These are phyloP conservation scores for Gloeopeniophorella convolvens DNA, from an alignment of 768 basidiomycete genomes.

Conservation along the genomic window DNA sequence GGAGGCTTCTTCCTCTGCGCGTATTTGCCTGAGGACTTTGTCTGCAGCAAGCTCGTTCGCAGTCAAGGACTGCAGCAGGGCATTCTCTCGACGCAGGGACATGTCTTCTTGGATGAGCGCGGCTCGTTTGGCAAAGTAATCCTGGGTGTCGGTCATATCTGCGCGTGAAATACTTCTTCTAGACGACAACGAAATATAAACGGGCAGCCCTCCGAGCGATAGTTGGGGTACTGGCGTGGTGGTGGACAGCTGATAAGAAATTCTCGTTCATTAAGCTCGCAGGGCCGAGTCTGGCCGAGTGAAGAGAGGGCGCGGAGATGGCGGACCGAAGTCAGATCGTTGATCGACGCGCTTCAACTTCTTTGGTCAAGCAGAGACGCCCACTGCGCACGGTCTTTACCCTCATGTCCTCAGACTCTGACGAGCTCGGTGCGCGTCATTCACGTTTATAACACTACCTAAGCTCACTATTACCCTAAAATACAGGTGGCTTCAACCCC, in stretches of 20 bases:
- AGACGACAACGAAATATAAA: background rate
- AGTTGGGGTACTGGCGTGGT: too few relatives aligned
- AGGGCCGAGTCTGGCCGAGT: too few relatives aligned
- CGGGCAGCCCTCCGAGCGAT: background rate
- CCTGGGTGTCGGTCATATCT: slow-evolving; percentile 5
- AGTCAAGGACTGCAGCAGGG: slow-evolving; percentile 19
- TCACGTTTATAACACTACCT: background rate
- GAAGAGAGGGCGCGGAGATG: background rate
- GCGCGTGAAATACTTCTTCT: background rate
- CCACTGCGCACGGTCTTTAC: background rate
- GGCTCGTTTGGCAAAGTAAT: slow-evolving; percentile 22
- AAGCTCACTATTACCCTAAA: background rate
- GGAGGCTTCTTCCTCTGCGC: slow-evolving; percentile 43
- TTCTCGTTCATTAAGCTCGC: too few relatives aligned
- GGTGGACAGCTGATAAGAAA: too few relatives aligned
- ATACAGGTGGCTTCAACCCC: slow-evolving; percentile 26
- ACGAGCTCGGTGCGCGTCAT: slow-evolving; percentile 22
- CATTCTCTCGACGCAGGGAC: slow-evolving; percentile 24
- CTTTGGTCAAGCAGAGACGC: too few relatives aligned
- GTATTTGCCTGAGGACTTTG: slow-evolving; percentile 45
- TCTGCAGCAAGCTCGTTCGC: slow-evolving; percentile 49
- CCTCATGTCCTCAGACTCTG: slow-evolving; percentile 16
- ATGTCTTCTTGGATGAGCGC: slow-evolving; percentile 27
- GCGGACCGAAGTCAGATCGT: slow-evolving; percentile 6
- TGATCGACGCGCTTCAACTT: slow-evolving; percentile 2